Evolutionary conservation across 2,329 filamentous ascomycete genomes (phyloP).

Genomic region (Botrytis sinoallii): DNA sequence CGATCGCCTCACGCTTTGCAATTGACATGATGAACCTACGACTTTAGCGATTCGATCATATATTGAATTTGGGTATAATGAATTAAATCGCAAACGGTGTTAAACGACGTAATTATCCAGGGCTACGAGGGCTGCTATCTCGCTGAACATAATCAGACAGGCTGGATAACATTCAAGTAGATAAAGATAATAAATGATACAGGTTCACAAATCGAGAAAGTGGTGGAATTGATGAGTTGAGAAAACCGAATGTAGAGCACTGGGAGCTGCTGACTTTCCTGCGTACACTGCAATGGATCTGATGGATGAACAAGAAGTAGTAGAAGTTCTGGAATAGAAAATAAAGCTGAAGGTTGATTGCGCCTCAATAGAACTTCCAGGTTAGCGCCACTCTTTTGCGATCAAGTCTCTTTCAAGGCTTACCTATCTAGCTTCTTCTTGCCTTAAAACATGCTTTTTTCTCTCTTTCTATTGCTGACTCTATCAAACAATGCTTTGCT

Average conservation of each 20-base stretch:
- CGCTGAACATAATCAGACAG: constrained; percentile 20
- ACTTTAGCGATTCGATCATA: constrained; percentile 9
- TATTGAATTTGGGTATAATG: not conserved
- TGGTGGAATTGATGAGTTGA: not conserved
- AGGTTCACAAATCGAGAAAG: not conserved
- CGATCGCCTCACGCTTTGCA: constrained; percentile 1
- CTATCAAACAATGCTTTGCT: not conserved
- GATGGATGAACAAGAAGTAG: not conserved
- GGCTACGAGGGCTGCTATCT: constrained; percentile 7
- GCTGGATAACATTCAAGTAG: constrained; percentile 9
- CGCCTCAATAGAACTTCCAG: constrained; percentile 15
- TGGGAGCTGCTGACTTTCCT: not conserved
- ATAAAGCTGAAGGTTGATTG: constrained; percentile 19
- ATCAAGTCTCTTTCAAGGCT: constrained; percentile 15
- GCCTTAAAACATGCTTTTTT: not conserved
- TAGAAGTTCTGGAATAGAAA: not conserved
- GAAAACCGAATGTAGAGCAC: not conserved
- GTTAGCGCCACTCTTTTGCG: constrained; percentile 19
- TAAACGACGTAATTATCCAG: constrained; percentile 15
- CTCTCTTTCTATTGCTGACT: not conserved
- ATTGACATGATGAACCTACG: constrained; percentile 16
- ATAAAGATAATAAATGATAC: constrained; percentile 8
- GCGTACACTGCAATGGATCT: not conserved
- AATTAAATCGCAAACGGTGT: constrained; percentile 1
- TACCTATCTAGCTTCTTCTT: constrained; percentile 16